Percentiles rank a stretch among this genome's conserved stretches.
These are phyloP conservation scores for Alternaria sp. DNA, from an alignment of 2,329 filamentous ascomycete genomes.

Conservation along the genomic window DNA sequence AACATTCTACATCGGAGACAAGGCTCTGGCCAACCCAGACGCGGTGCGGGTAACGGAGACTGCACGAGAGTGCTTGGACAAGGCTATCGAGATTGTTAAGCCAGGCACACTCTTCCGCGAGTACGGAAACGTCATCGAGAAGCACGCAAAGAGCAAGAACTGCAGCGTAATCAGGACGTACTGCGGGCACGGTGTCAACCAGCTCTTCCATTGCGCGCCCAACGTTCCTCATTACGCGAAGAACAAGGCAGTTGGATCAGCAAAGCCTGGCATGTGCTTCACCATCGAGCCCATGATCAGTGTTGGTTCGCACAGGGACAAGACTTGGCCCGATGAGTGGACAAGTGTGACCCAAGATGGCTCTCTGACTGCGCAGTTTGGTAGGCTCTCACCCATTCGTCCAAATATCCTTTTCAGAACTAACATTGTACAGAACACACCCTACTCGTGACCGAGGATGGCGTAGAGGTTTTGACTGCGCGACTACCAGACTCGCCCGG, in stretches of 20 bases:
- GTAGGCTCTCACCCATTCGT: slow-evolving; percentile 57
- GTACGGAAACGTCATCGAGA: slow-evolving; percentile 94
- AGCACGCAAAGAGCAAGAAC: slow-evolving; percentile 82
- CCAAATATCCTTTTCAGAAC: neutral
- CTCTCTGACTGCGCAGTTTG: slow-evolving; percentile 89
- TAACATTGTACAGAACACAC: slow-evolving; percentile 72
- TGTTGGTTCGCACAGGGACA: slow-evolving; percentile 86
- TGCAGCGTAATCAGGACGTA: slow-evolving; percentile 96
- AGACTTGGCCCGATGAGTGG: slow-evolving; percentile 99
- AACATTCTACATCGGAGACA: slow-evolving; percentile 96
- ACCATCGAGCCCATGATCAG: slow-evolving; percentile 99
- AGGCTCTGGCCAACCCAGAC: slow-evolving; percentile 82
- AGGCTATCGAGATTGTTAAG: slow-evolving; percentile 90
- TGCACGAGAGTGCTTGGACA: slow-evolving; percentile 86
- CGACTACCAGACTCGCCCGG: slow-evolving; percentile 77
- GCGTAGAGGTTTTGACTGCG: slow-evolving; percentile 82
- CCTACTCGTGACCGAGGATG: slow-evolving; percentile 80
- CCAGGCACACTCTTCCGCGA: slow-evolving; percentile 92
- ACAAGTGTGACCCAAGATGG: slow-evolving; percentile 94
- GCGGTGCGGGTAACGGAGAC: slow-evolving; percentile 90
- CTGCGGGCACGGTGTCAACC: slow-evolving; percentile 94
- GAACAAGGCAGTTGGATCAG: slow-evolving; percentile 95
- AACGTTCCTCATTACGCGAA: slow-evolving; percentile 98
- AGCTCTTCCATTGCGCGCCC: slow-evolving; percentile 89
- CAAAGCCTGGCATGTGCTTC: slow-evolving; percentile 97